Percentiles rank a stretch among this genome's conserved stretches.
Conservation (phyloP, 2,329 filamentous ascomycete species). For the Botrytis hyacinthi region DNA sequence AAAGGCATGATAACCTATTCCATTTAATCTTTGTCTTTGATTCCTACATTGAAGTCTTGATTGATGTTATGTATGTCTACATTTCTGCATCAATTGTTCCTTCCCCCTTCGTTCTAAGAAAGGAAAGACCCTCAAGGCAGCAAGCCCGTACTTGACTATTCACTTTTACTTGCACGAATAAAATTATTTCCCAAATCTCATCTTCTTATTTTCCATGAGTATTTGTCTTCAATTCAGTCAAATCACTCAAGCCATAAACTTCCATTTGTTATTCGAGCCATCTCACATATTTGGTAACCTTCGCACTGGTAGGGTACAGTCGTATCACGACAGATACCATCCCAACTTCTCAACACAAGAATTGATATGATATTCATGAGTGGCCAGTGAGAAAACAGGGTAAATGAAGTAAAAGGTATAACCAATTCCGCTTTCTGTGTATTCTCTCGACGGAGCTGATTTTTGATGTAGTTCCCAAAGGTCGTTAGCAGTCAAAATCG, state of each 20-base stretch:
- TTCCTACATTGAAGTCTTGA: background rate
- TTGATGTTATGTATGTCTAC: background rate
- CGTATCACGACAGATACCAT: background rate
- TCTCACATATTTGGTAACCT: background rate
- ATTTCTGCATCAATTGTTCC: background rate
- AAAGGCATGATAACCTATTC: no score
- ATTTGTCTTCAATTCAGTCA: background rate
- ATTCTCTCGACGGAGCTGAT: background rate
- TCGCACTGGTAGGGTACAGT: background rate
- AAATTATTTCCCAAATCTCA: background rate
- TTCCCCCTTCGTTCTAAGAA: background rate
- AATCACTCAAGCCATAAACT: background rate
- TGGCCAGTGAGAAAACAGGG: background rate
- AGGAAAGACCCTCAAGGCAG: background rate
- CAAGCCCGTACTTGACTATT: background rate
- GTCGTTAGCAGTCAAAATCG: background rate
- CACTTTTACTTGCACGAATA: background rate
- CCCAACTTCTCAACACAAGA: background rate
- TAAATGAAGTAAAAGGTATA: no score
- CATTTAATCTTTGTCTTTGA: background rate
- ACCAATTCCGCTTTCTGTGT: background rate
- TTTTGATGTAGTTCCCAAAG: background rate
- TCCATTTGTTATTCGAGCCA: background rate
- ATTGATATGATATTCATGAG: background rate
- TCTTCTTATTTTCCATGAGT: no score